Conservation (phyloP, 179 eudicot genomes). For the Spergularia azorica region DNA sequence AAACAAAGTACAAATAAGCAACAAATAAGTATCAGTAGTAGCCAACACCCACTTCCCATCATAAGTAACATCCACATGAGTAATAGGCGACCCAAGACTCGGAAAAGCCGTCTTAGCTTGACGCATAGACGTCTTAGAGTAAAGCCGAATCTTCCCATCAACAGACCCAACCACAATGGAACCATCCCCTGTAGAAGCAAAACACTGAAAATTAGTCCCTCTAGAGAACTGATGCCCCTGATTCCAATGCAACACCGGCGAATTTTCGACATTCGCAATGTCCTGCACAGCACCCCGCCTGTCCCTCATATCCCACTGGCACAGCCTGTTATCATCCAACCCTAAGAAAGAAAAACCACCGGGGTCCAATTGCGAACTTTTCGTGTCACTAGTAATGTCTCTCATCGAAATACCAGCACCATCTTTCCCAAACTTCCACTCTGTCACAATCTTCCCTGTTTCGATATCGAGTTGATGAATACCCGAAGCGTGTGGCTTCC, state of each 20-base stretch:
- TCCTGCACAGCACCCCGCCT: slow-evolving; percentile 72
- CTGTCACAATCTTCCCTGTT: slow-evolving; percentile 86
- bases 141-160: slow-evolving; percentile 94
- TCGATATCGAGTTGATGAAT: slow-evolving; percentile 90
- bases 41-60: slow-evolving; percentile 99
- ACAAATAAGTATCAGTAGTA: slow-evolving; percentile 82
- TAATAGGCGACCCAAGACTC: slow-evolving; percentile 87
- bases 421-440: slow-evolving; percentile 94
- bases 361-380: slow-evolving; percentile 87
- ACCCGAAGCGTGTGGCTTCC: slow-evolving; percentile 72
- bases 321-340: slow-evolving; percentile 80
- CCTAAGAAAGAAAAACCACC: slow-evolving; percentile 91
- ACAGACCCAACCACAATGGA: slow-evolving; percentile 93
- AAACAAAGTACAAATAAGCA: slow-evolving; percentile 88
- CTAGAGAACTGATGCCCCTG: slow-evolving; percentile 93
- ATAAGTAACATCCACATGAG: slow-evolving; percentile 95
- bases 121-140: slow-evolving; percentile 90
- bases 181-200: slow-evolving; percentile 95
- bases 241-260: slow-evolving; percentile 87
- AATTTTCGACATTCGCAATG: slow-evolving; percentile 37
- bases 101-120: slow-evolving; percentile 99
- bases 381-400: slow-evolving; percentile 77
- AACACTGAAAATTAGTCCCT: slow-evolving; percentile 94
- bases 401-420: slow-evolving; percentile 85
- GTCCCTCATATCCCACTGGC: slow-evolving; percentile 98